Evolutionary conservation across 371 early-diverging fungal species (phyloP), one percentile per base, ranked within the genome.

Genomic region (Mucor indicus): DNA sequence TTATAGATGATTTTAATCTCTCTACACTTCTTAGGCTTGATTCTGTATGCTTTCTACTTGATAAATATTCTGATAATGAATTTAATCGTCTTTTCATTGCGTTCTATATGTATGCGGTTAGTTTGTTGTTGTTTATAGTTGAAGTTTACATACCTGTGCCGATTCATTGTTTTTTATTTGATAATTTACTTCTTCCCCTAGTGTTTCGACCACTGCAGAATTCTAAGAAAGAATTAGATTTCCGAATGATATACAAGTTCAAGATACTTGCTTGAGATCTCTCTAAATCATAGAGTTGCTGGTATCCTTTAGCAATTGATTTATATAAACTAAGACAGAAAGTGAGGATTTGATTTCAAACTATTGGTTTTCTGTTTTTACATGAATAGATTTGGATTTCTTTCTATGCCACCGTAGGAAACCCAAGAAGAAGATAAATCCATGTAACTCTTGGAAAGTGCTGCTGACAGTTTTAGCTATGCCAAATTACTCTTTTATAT

Each of bases 361-460:
- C 9, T 44, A 15, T 4, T 0, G 35, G 13, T 46, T 38, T 7
- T 19, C 5, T 38, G 12, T 37, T 32, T n/a, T 13, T 64, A 69
- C 73, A 72, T 56, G 38, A 72, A 72, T 21, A 72, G 33, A 16
- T 48, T 53, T 1, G 73, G 64, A 49, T 69, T 46, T 25, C 69
- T 50, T 43, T 72, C 73, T 33, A 60, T 57, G 2, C 57, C 66
- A 13, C 73, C 73, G 62, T 63, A 72, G 25, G 64, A 45, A 15
- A 72, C 58, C 60, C 53, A 66, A 10, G 58, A 41, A 16, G 60
- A 60, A 12, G 64, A 59, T 16, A 69, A 33, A 13, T 61, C 55
- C 23, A 54, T 44, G 63, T 59, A 72, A 41, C 46, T 23, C 2
- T 48, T 37, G 7, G 58, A 31, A 20, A 49, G 37, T 9, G 23